A percentile compares a stretch with the other conserved stretches of the same genome.
These are phyloP conservation scores for Saxispiralis lemnorum DNA, from an alignment of 495 filamentous ascomycete species.

Conservation along the genomic window DNA sequence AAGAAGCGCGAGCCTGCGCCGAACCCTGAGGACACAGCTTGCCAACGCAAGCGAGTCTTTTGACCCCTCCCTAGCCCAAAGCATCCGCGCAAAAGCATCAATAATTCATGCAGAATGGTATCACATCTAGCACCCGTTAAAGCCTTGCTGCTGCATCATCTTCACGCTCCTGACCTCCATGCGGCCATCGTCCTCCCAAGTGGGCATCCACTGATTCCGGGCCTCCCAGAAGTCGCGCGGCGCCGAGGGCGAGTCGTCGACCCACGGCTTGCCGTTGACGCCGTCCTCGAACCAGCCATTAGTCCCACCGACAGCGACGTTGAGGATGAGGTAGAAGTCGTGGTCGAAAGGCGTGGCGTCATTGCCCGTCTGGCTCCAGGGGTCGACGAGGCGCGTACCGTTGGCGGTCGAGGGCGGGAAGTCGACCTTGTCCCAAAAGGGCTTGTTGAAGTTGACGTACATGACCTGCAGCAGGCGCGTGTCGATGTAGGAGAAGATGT, in stretches of 20 bases:
- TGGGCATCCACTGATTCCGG: slow-evolving; percentile 49
- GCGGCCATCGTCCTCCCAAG: slow-evolving; percentile 46
- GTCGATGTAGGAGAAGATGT: slow-evolving; percentile 75
- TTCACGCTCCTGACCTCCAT: slow-evolving; percentile 58
- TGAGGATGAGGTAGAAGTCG: slow-evolving; percentile 64
- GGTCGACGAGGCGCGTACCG: slow-evolving; percentile 46
- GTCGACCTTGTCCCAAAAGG: slow-evolving; percentile 54
- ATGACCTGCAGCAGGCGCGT: slow-evolving; percentile 60
- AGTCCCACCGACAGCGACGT: slow-evolving; percentile 64
- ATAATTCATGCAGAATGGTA: too few relatives aligned
- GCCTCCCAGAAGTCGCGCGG: slow-evolving; percentile 58
- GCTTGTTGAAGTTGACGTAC: slow-evolving; percentile 56
- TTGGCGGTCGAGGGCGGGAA: slow-evolving; percentile 54
- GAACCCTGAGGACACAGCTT: too few relatives aligned
- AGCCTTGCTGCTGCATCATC: slow-evolving; percentile 54
- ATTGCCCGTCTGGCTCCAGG: slow-evolving; percentile 47
- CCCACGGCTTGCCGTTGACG: slow-evolving; percentile 57
- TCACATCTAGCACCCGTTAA: slow-evolving; percentile 22
- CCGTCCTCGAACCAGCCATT: slow-evolving; percentile 75
- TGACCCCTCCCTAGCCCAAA: too few relatives aligned
- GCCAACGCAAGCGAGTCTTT: too few relatives aligned
- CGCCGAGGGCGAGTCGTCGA: slow-evolving; percentile 46
- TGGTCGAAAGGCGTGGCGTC: slow-evolving; percentile 62
- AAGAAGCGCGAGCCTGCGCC: too few relatives aligned
- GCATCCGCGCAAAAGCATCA: too few relatives aligned